Conservation (phyloP, 164 flowering plant genomes). For the Magnolia officinalis region DNA sequence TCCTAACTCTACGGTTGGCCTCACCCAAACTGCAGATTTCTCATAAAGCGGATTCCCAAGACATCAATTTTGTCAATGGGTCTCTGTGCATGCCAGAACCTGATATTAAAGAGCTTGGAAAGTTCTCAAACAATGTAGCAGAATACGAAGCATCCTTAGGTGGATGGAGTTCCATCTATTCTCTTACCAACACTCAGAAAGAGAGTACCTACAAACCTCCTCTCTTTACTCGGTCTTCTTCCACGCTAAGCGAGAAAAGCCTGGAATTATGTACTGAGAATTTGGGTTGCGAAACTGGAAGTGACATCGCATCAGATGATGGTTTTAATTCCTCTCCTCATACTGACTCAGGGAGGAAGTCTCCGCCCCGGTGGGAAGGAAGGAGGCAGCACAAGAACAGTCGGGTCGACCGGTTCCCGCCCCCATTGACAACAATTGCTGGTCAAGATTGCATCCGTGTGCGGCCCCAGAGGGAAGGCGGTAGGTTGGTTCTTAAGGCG, state of each 20-base stretch:
- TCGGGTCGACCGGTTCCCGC: constrained; percentile 47
- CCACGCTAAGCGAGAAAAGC: constrained; percentile 55
- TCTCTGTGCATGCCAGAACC: neutral
- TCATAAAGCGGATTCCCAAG: neutral
- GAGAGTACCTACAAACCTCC: constrained; percentile 34
- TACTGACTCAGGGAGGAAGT: neutral
- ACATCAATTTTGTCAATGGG: neutral
- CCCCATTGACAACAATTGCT: constrained; percentile 67
- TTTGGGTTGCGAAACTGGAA: constrained; percentile 87
- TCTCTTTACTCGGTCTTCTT: constrained; percentile 31
- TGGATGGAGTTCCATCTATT: neutral
- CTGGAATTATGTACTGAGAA: constrained; percentile 86
- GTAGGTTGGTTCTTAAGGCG: constrained; percentile 60
- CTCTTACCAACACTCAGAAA: neutral
- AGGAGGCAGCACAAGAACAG: constrained; percentile 2
- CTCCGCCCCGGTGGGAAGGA: neutral
- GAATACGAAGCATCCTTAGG: neutral
- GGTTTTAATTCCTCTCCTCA: neutral
- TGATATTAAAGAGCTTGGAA: neutral
- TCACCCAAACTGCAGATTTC: constrained; percentile 18
- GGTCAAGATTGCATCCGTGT: constrained; percentile 39
- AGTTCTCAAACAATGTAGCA: neutral
- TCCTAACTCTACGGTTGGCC: constrained; percentile 39
- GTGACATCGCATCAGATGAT: constrained; percentile 24
- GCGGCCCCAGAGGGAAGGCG: constrained; percentile 55